phyloP scores from a whole-genome alignment of 805 yeast genomes.

The Grigorovia humatica region DNA sequence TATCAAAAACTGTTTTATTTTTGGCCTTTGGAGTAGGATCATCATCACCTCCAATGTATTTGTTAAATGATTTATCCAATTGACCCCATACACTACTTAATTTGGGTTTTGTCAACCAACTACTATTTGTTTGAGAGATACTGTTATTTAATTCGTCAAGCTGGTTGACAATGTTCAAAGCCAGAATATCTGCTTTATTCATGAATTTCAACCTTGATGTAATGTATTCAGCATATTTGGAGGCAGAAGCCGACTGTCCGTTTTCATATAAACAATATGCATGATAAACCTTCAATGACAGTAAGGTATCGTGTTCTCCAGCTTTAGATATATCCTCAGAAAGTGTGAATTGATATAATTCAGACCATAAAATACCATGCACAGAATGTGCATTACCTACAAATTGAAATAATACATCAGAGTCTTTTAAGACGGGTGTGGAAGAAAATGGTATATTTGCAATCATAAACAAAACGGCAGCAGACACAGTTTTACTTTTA shows the following conservation, averaged over 20 bases:
- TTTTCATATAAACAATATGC: constrained; percentile 61
- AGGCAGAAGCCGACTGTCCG: constrained; percentile 49
- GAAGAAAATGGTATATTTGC: constrained; percentile 37
- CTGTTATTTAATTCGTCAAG: constrained; percentile 36
- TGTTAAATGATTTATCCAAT: constrained; percentile 65
- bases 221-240: constrained; percentile 49
- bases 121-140: constrained; percentile 39
- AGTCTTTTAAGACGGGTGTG: constrained; percentile 15
- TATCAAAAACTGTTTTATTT: constrained; percentile 53
- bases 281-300: constrained; percentile 53
- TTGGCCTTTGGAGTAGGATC: constrained; percentile 26
- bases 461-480: constrained; percentile 37
- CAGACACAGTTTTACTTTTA: constrained; percentile 28
- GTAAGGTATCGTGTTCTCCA: constrained; percentile 39
- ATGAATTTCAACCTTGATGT: constrained; percentile 30
- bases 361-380: constrained; percentile 48
- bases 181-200: constrained; percentile 29
- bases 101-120: constrained; percentile 75
- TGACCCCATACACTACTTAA: constrained; percentile 85
- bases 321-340: constrained; percentile 28
- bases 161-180: constrained; percentile 26
- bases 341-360: constrained; percentile 51
- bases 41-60: constrained; percentile 83
- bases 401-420: constrained; percentile 30
- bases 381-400: constrained; percentile 33